Evolutionary conservation across 495 filamentous ascomycete genomes (phyloP), one percentile per base, ranked within the genome.

Genomic region (Penicillium ochrochloron): DNA sequence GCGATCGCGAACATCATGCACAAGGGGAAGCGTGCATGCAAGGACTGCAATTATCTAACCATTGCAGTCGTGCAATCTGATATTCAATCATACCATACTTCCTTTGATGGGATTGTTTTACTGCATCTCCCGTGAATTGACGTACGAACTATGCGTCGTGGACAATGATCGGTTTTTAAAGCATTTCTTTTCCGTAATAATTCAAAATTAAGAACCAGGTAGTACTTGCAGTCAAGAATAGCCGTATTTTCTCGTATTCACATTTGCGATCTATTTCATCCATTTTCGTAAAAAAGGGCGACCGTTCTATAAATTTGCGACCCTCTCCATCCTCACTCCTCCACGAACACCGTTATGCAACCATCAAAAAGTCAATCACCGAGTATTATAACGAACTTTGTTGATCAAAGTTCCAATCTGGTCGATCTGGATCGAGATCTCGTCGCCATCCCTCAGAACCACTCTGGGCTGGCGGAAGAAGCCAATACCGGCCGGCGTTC

Each of bases 371-470:
- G 6, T 1, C 5, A 8, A 23, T 29, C 25, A 57, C 4, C 54
- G 54, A 17, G 33, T 57, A n/a, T 76, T 73, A 59, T 75, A 74
- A 1, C 66, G 63, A 12, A 76, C 74, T 46, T 69, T 70, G 53
- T 71, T 71, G 14, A 73, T 55, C 21, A 76, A 58, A 21, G 69
- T 75, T 55, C 74, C 74, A 37, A 76, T 76, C 27, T 74, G 60
- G 21, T 71, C 74, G 64, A 85, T 80, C 57, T 80, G 59, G 5
- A 88, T 82, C 56, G 78, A 77, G 3, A 88, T 84, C 41, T 80
- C 76, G 72, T 86, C 84, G 0, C 80, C 84, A 62, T 87, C 73
- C 61, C 79, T 77, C 55, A 88, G 66, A 23, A 77, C 83, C 14
- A 78, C 75, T 61, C 74, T 76, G 3, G 76, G 75, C 56, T 82